A percentile compares a stretch with the other conserved stretches of the same genome.
Evolutionary conservation across 805 yeast genomes (phyloP).

Genomic region (Spathaspora boniae): DNA sequence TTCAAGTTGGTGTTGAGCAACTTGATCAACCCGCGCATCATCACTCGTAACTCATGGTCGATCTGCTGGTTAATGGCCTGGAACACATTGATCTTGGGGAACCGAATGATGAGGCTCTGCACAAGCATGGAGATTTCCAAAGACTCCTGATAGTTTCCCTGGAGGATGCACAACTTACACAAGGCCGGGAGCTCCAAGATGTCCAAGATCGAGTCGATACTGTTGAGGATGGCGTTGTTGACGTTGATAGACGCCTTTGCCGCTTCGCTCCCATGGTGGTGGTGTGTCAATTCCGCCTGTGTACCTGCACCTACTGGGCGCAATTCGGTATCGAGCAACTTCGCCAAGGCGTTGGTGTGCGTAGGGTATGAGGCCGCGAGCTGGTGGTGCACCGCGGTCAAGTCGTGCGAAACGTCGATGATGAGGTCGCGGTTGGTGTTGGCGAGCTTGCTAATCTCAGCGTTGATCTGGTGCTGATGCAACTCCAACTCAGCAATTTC

Average conservation of each 20-base stretch:
- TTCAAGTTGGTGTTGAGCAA: slow-evolving; percentile 72
- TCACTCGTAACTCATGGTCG: slow-evolving; percentile 51
- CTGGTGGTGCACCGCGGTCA: slow-evolving; percentile 29
- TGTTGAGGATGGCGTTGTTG: slow-evolving; percentile 44
- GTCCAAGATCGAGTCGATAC: slow-evolving; percentile 71
- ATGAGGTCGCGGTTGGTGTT: slow-evolving; percentile 44
- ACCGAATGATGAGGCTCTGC: slow-evolving; percentile 64
- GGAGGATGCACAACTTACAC: slow-evolving; percentile 76
- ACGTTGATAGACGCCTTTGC: slow-evolving; percentile 16
- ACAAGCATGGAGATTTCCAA: slow-evolving; percentile 77
- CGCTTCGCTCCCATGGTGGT: background rate
- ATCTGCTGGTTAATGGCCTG: slow-evolving; percentile 48
- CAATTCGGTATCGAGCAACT: slow-evolving; percentile 6
- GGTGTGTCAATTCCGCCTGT: too few species aligned
- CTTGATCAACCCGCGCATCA: slow-evolving; percentile 69
- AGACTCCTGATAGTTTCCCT: slow-evolving; percentile 87
- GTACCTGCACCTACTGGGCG: too few species aligned
- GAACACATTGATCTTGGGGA: slow-evolving; percentile 57
- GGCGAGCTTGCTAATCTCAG: slow-evolving; percentile 40
- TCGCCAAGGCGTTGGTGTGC: slow-evolving; percentile 13
- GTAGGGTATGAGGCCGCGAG: slow-evolving; percentile 8
- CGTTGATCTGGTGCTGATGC: slow-evolving; percentile 46
- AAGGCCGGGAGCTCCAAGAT: slow-evolving; percentile 81
- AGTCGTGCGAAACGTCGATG: slow-evolving; percentile 35
- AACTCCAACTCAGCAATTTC: slow-evolving; percentile 74